Evolutionary conservation across 2,329 filamentous ascomycete genomes (phyloP).

Genomic region (Tolypocladium amazonense): DNA sequence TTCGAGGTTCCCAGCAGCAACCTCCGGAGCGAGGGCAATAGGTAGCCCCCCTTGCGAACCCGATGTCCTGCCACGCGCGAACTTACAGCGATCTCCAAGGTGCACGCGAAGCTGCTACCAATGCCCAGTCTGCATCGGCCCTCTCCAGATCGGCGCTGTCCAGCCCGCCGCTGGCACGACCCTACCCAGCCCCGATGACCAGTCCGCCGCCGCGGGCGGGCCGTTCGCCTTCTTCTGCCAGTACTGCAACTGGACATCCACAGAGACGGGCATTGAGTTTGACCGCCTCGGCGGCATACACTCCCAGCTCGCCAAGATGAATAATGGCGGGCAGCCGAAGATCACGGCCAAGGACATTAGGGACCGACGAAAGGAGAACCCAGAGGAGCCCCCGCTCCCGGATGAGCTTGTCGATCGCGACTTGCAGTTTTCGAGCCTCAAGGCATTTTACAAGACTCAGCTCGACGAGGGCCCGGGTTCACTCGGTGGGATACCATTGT

Average conservation of each 20-base stretch:
- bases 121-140: constrained; percentile 79
- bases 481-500: constrained; percentile 32
- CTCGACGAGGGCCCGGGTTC: constrained; percentile 51
- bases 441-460: constrained; percentile 73
- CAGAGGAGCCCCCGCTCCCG: constrained; percentile 23
- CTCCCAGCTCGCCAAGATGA: constrained; percentile 63
- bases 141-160: constrained; percentile 63
- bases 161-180: constrained; percentile 41
- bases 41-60: constrained; percentile 38
- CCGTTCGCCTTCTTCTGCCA: constrained; percentile 76
- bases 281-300: constrained; percentile 82
- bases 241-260: constrained; percentile 88
- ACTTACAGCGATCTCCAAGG: constrained; percentile 31
- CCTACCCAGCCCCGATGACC: constrained; percentile 30
- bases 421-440: constrained; percentile 63
- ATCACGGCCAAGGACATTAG: constrained; percentile 40
- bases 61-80: neutral
- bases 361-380: constrained; percentile 38
- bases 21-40: constrained; percentile 84
- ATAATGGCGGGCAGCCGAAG: constrained; percentile 45
- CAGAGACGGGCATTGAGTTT: constrained; percentile 83
- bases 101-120: constrained; percentile 94
- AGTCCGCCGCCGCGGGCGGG: constrained; percentile 21
- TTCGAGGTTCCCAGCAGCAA: constrained; percentile 94
- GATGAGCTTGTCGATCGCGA: constrained; percentile 48